Percentiles rank a stretch among this genome's conserved stretches.
phyloP scores from a whole-genome alignment of 148 eudicot species.

The Cornus suecica region DNA sequence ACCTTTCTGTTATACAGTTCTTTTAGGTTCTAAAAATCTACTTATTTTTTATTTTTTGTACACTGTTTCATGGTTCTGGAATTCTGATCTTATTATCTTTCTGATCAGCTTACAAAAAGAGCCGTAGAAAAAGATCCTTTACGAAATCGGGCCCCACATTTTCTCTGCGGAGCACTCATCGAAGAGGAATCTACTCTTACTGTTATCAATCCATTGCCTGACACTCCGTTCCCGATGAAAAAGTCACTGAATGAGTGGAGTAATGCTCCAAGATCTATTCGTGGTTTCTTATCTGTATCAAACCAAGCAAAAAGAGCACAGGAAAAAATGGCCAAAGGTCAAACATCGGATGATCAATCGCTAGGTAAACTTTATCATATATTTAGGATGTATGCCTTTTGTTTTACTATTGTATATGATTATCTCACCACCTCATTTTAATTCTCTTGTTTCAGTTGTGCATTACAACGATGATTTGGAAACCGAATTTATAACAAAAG shows the following conservation, averaged over 20 bases:
- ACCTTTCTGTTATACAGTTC: no score
- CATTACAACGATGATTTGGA: conserved; percentile 41
- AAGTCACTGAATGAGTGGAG: conserved; percentile 51
- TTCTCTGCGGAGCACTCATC: conserved; percentile 65
- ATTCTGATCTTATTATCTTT: background rate
- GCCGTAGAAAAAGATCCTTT: conserved; percentile 61
- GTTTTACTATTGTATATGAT: background rate
- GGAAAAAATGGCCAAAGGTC: conserved; percentile 35
- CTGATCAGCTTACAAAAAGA: conserved; percentile 59
- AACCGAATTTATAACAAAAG: conserved; percentile 24
- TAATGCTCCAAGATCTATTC: conserved; percentile 49
- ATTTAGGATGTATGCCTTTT: background rate
- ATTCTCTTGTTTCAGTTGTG: conserved; percentile 39
- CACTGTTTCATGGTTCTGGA: background rate
- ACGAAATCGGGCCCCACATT: conserved; percentile 71
- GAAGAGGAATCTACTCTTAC: conserved; percentile 51
- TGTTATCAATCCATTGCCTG: conserved; percentile 40
- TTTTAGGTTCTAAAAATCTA: no score
- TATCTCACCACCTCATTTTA: conserved; percentile 1
- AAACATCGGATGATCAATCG: conserved; percentile 31
- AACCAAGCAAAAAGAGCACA: conserved; percentile 45
- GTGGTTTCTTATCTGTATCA: conserved; percentile 38
- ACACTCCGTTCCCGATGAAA: conserved; percentile 48
- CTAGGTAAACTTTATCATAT: conserved; percentile 33
- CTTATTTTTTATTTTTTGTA: no score